Percentiles rank a stretch among this genome's conserved stretches.
Conservation (phyloP, 176 grass and related monocot species). For the Carex pumila region DNA sequence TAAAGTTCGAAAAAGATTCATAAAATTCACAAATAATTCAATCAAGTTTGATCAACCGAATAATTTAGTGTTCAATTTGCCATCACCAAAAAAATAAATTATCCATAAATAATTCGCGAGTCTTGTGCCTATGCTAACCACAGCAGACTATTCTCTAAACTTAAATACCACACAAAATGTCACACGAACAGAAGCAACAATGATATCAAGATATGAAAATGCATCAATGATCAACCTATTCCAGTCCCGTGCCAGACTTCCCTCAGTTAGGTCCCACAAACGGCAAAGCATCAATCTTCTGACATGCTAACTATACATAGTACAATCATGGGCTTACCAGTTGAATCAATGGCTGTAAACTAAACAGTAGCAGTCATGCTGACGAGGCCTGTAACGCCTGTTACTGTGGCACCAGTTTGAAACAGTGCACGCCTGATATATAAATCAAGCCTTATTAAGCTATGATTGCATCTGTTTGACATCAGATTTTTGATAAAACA, state of each 20-base stretch:
- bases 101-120: too few relatives aligned
- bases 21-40: too few relatives aligned
- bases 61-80: too few relatives aligned
- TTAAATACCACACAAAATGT: neutral
- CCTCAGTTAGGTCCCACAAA: slow-evolving; percentile 5
- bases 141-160: neutral
- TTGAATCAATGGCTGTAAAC: neutral
- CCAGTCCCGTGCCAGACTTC: slow-evolving; percentile 7
- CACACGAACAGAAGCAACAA: neutral
- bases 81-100: too few relatives aligned
- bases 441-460: slow-evolving; percentile 17
- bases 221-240: neutral
- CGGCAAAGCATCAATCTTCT: slow-evolving; percentile 8
- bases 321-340: neutral
- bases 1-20: too few relatives aligned
- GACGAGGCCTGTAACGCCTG: neutral
- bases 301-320: slow-evolving; percentile 14
- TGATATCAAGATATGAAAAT: neutral
- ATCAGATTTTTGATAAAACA: neutral
- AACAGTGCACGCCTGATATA: neutral
- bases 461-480: neutral
- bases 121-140: neutral
- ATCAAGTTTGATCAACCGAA: too few relatives aligned
- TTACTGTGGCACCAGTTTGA: neutral
- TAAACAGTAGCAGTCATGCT: slow-evolving; percentile 7